A percentile compares a stretch with the other conserved stretches of the same genome.
These are phyloP conservation scores for Torulaspora delbrueckii DNA, from an alignment of 805 yeast genomes.

Conservation along the genomic window DNA sequence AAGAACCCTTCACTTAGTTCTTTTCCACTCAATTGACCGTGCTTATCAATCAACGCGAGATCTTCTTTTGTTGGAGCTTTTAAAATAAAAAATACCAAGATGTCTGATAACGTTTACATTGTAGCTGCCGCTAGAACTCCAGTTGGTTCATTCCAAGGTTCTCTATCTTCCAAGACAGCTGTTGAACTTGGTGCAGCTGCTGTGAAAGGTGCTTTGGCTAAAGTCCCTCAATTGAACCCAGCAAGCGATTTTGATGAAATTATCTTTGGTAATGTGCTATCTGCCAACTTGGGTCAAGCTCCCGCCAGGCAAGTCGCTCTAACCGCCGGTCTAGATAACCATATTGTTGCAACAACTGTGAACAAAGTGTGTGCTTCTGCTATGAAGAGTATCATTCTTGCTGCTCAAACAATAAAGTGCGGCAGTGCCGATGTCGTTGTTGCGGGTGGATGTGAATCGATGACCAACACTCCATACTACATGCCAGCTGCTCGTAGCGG, in stretches of 20 bases:
- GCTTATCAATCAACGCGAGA: not conserved
- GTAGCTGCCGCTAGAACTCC: constrained; percentile 94
- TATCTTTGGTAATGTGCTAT: constrained; percentile 85
- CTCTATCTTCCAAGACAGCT: constrained; percentile 66
- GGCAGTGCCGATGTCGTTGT: constrained; percentile 90
- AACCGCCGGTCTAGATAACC: constrained; percentile 77
- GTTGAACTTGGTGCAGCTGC: constrained; percentile 91
- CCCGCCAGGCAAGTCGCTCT: constrained; percentile 98
- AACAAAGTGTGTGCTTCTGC: constrained; percentile 98
- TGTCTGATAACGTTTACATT: constrained; percentile 64
- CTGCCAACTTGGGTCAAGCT: constrained; percentile 93
- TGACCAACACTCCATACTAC: constrained; percentile 95
- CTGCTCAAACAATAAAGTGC: constrained; percentile 82
- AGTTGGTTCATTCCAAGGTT: constrained; percentile 89
- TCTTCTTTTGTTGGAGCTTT: not conserved
- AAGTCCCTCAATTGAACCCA: constrained; percentile 76
- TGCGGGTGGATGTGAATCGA: constrained; percentile 97
- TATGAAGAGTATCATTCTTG: constrained; percentile 83
- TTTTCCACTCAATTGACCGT: not conserved
- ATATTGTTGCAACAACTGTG: constrained; percentile 80
- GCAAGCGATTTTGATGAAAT: constrained; percentile 74
- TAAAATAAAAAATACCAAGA: constrained; percentile 5
- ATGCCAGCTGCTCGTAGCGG: constrained; percentile 81
- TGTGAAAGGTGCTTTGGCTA: constrained; percentile 78
- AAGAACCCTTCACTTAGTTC: not conserved